phyloP scores from a whole-genome alignment of 2,329 filamentous ascomycete species.

The Nigrospora sphaerica region DNA sequence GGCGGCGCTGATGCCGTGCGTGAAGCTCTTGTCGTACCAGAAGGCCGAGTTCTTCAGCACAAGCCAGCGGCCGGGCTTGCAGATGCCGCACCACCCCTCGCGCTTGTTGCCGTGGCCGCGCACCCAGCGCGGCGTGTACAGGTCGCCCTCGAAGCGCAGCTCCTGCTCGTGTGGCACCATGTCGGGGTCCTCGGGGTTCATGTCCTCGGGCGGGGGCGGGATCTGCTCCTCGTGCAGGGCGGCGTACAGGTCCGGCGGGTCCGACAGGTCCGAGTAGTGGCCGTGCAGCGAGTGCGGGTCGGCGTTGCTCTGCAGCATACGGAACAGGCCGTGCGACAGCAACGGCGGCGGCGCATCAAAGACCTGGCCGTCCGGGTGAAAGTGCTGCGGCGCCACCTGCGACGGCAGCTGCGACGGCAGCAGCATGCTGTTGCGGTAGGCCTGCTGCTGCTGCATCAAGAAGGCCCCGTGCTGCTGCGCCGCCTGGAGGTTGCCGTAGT shows the following conservation, averaged over 20 bases:
- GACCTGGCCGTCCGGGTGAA: slow-evolving; percentile 41
- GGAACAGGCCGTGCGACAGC: slow-evolving; percentile 66
- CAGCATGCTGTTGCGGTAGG: slow-evolving; percentile 54
- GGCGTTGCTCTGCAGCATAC: slow-evolving; percentile 68
- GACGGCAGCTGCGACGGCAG: slow-evolving; percentile 38
- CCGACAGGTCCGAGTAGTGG: slow-evolving; percentile 67
- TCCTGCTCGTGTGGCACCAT: slow-evolving; percentile 73
- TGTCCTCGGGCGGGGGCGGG: slow-evolving; percentile 70
- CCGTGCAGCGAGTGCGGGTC: slow-evolving; percentile 60
- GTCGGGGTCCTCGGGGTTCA: slow-evolving; percentile 72
- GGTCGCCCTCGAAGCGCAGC: slow-evolving; percentile 69
- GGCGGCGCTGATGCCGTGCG: slow-evolving; percentile 76
- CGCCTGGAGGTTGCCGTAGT: slow-evolving; percentile 47
- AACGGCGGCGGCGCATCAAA: slow-evolving; percentile 55
- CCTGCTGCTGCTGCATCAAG: slow-evolving; percentile 43
- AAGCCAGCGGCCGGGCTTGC: slow-evolving; percentile 78
- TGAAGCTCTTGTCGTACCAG: slow-evolving; percentile 91
- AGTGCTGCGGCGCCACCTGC: slow-evolving; percentile 43
- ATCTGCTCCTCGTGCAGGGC: slow-evolving; percentile 68
- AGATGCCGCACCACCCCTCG: slow-evolving; percentile 85
- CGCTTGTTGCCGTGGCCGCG: slow-evolving; percentile 81
- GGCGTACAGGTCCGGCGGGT: slow-evolving; percentile 70
- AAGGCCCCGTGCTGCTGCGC: slow-evolving; percentile 46
- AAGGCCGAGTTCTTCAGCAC: slow-evolving; percentile 86
- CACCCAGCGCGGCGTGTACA: slow-evolving; percentile 80